These are phyloP conservation scores for Chaetoceros muelleri DNA, from an alignment of 108 stramenopile genomes.

Conservation along the genomic window DNA sequence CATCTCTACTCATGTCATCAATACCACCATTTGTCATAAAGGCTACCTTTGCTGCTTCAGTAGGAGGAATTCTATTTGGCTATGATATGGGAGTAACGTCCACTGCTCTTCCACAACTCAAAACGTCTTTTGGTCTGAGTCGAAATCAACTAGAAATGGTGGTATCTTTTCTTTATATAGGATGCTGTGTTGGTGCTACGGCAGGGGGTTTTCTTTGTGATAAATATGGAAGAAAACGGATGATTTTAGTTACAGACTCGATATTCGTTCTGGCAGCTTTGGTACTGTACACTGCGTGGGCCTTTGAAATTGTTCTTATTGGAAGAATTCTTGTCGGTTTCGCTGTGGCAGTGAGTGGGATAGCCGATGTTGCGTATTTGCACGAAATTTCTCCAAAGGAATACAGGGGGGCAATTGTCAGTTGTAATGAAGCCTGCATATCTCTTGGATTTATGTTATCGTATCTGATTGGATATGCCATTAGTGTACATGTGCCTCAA, in stretches of 20 bases:
- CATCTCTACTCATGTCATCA: no score
- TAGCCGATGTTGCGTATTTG: slow-evolving; percentile 61
- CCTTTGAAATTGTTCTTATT: slow-evolving; percentile 20
- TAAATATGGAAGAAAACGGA: slow-evolving; percentile 35
- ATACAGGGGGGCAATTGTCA: slow-evolving; percentile 58
- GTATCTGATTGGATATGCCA: slow-evolving; percentile 29
- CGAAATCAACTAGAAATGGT: slow-evolving; percentile 36
- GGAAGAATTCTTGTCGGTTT: slow-evolving; percentile 58
- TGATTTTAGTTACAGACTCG: slow-evolving; percentile 49
- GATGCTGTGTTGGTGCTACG: slow-evolving; percentile 50
- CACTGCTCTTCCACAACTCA: slow-evolving; percentile 48
- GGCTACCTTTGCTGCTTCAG: slow-evolving; percentile 37
- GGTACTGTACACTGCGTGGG: slow-evolving; percentile 21
- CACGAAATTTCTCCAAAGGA: slow-evolving; percentile 53
- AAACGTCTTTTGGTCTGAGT: slow-evolving; percentile 25
- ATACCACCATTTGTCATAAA: slow-evolving; percentile 28
- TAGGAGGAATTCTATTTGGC: slow-evolving; percentile 65
- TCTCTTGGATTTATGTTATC: slow-evolving; percentile 60
- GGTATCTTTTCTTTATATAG: slow-evolving; percentile 54
- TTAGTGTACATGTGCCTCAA: slow-evolving; percentile 9
- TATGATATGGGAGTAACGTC: slow-evolving; percentile 64
- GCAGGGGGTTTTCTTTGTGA: slow-evolving; percentile 60
- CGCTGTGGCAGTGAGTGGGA: slow-evolving; percentile 54
- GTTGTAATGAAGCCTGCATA: slow-evolving; percentile 69
- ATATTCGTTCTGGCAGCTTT: slow-evolving; percentile 47